Base-by-base conservation (phyloP, 2,329 filamentous ascomycete genomes). In the Talaromyces rugulosus region DNA sequence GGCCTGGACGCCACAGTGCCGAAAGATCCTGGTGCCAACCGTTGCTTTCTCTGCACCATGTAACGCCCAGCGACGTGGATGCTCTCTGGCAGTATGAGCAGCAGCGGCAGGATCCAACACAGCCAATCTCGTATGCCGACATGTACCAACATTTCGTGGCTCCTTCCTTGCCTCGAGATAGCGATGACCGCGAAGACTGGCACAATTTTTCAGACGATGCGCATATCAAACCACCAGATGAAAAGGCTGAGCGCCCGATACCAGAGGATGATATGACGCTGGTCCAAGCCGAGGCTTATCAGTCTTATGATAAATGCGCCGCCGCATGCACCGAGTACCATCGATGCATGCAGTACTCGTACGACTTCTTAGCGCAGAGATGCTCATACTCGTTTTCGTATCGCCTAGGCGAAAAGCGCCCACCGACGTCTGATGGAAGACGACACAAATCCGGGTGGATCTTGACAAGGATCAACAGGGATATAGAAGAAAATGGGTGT, bases 1-100 rank as follows among this genome's bases (percentile, higher is more conserved):
- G 69, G 1, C 69, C 68, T 18, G 66, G 54, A 18, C 66, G 64
- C 47, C 56, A 57, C 23, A 52, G 52, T 3, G 63, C 61, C 1
- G 54, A 60, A 3, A 75, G 71, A 9, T 81, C 83, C 63, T 85
- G 83, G 83, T 85, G 83, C 64, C 80, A 85, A 67, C 83, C 83
- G 5, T 76, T 84, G n/a, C 69, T 85, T 47, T 84, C 83, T 3
- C 83, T 85, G 81, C 82, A 85, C 66, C 82, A 84, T 66, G 78
- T 85, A 70, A 78, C 79, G 54, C 75, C 81, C 8, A 78, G 83
- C 65, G 83, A 85, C 67, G 77, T 84, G 53, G 81, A 63, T 34
- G 61, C 66, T 11, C 75, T 84, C 36, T 85, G 83, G 81, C 77
- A 83, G 60, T 85, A 79, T 62, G 83, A 85, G 67, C 78, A 83